Conservation (phyloP, 805 yeast genomes). For the Candida coquimbonensis region DNA sequence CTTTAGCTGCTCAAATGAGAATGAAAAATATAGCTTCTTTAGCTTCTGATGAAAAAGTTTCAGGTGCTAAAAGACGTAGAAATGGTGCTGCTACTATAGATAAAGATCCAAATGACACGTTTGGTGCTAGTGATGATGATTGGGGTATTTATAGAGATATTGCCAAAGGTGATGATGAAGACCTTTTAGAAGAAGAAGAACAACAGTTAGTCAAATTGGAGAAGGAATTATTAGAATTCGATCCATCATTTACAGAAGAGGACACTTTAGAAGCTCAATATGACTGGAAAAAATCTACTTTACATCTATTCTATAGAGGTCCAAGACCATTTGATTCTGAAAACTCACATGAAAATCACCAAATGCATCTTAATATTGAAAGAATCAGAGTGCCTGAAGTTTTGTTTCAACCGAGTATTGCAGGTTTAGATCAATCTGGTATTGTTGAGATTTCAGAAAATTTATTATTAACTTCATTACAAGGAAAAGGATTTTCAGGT, state of each 20-base stretch:
- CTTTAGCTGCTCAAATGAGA: slow-evolving; percentile 84
- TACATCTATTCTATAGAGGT: slow-evolving; percentile 86
- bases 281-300: slow-evolving; percentile 75
- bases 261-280: slow-evolving; percentile 75
- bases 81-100: slow-evolving; percentile 59
- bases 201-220: slow-evolving; percentile 56
- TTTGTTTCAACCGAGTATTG: slow-evolving; percentile 85
- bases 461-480: slow-evolving; percentile 52
- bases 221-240: slow-evolving; percentile 68
- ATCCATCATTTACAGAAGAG: slow-evolving; percentile 79
- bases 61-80: slow-evolving; percentile 35
- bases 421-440: slow-evolving; percentile 95
- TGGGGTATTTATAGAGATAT: slow-evolving; percentile 90
- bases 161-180: slow-evolving; percentile 68
- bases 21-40: slow-evolving; percentile 87
- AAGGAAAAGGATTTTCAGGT: slow-evolving; percentile 48
- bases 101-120: slow-evolving; percentile 87
- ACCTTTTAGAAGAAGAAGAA: slow-evolving; percentile 70
- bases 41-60: slow-evolving; percentile 56
- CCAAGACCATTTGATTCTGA: slow-evolving; percentile 82
- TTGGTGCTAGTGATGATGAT: slow-evolving; percentile 93
- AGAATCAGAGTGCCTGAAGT: slow-evolving; percentile 90
- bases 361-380: slow-evolving; percentile 85
- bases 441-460: slow-evolving; percentile 71
- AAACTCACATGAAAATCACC: slow-evolving; percentile 79